Conservation (phyloP, 441 rosid species). For the Pelargonium citronellum region DNA sequence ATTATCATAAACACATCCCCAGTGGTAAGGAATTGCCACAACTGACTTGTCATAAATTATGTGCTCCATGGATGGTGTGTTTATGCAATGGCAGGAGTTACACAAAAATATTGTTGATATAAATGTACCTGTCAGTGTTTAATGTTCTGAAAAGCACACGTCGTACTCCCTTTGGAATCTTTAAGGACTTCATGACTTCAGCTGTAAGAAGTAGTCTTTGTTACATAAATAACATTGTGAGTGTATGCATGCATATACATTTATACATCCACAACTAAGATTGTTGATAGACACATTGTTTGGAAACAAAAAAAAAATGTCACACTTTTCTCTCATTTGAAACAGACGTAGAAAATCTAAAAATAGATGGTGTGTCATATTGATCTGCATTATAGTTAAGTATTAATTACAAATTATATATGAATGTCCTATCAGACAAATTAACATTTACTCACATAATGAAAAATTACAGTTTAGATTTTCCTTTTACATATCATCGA, state of each 20-base stretch:
- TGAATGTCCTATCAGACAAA: no score
- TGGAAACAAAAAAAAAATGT: no score
- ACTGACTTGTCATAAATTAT: neutral
- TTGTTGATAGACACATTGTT: neutral
- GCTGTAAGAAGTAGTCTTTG: slow-evolving; percentile 27
- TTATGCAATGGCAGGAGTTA: neutral
- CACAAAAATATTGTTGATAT: neutral
- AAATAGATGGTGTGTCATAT: no score
- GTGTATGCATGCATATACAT: neutral
- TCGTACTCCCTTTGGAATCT: slow-evolving; percentile 47
- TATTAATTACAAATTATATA: no score
- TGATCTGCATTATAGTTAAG: no score
- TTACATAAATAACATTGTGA: neutral
- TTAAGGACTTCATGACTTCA: slow-evolving; percentile 48
- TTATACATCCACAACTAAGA: neutral
- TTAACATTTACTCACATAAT: neutral
- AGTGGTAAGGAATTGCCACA: neutral
- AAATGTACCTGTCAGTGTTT: slow-evolving; percentile 47
- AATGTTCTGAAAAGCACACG: slow-evolving; percentile 58
- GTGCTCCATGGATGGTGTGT: neutral
- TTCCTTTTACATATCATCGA: neutral
- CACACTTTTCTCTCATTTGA: no score
- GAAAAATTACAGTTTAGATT: neutral
- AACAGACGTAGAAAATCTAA: no score
- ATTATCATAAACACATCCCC: neutral